Conservation (phyloP, 306 rosid species). For the Coriaria nepalensis region DNA sequence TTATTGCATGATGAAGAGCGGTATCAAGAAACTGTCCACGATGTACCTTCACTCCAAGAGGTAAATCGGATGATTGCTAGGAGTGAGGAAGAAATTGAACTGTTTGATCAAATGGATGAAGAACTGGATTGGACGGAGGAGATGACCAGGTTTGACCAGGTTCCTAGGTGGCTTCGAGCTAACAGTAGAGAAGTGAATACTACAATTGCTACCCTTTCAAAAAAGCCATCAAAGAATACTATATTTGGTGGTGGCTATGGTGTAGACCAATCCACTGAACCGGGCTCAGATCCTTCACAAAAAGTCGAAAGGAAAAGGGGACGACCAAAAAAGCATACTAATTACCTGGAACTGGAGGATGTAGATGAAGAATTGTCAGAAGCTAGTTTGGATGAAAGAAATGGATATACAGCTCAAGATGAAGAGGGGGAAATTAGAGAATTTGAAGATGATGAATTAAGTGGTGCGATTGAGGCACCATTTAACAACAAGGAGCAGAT, state of each 20-base stretch:
- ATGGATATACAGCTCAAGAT: slow-evolving; percentile 65
- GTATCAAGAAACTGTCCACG: slow-evolving; percentile 84
- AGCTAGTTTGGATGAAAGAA: slow-evolving; percentile 80
- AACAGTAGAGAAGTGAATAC: slow-evolving; percentile 66
- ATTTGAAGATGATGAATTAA: slow-evolving; percentile 66
- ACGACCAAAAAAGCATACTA: slow-evolving; percentile 55
- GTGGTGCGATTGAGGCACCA: slow-evolving; percentile 58
- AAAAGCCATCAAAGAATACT: slow-evolving; percentile 55
- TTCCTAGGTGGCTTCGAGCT: slow-evolving; percentile 87
- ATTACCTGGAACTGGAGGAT: slow-evolving; percentile 83
- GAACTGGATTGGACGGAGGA: slow-evolving; percentile 87
- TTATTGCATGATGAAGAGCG: slow-evolving; percentile 93
- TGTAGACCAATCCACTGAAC: slow-evolving; percentile 41
- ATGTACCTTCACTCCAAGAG: slow-evolving; percentile 89
- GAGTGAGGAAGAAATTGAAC: slow-evolving; percentile 68
- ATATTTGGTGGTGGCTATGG: slow-evolving; percentile 42
- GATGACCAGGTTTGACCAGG: slow-evolving; percentile 71
- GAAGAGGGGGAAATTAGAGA: slow-evolving; percentile 84
- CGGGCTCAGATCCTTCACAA: slow-evolving; percentile 57
- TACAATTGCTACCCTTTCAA: slow-evolving; percentile 60
- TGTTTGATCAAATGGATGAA: slow-evolving; percentile 97
- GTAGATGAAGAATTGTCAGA: slow-evolving; percentile 72
- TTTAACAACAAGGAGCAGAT: slow-evolving; percentile 39
- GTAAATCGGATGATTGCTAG: slow-evolving; percentile 99
- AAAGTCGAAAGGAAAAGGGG: slow-evolving; percentile 72